Conservation (phyloP, 768 basidiomycete species). For the Phanerochaete sordida region DNA sequence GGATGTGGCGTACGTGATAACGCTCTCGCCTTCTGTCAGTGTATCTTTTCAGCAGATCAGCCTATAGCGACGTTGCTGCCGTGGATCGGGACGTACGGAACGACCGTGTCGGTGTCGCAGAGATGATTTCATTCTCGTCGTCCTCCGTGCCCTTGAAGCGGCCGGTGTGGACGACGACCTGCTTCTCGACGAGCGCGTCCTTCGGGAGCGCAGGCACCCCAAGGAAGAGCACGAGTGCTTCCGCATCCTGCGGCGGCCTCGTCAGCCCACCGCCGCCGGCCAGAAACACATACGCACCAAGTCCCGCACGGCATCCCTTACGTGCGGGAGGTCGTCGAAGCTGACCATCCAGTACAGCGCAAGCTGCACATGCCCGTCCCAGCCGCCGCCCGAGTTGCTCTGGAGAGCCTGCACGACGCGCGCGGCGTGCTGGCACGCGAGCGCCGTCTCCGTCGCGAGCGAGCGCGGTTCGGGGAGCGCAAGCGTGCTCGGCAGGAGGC, state of each 20-base stretch:
- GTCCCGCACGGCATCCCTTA: constrained; percentile 36
- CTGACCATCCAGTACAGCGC: constrained; percentile 72
- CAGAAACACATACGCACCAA: constrained; percentile 13
- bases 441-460: constrained; percentile 61
- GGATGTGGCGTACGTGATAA: constrained; percentile 20
- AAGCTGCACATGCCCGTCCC: constrained; percentile 61
- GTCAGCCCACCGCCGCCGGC: neutral
- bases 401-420: constrained; percentile 63
- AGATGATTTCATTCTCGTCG: constrained; percentile 36
- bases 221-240: constrained; percentile 50
- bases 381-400: constrained; percentile 49
- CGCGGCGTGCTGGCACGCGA: constrained; percentile 76
- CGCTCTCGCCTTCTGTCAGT: too few species aligned
- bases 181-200: constrained; percentile 71
- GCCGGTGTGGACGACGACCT: constrained; percentile 69
- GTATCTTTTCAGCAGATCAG: too few species aligned
- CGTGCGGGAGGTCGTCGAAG: constrained; percentile 32
- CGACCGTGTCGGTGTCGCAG: too few species aligned
- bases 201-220: constrained; percentile 67
- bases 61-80: too few species aligned
- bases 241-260: constrained; percentile 16
- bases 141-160: constrained; percentile 44
- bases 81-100: too few species aligned
- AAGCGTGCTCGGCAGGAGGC: constrained; percentile 74
- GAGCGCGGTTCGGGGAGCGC: constrained; percentile 58